phyloP scores from a whole-genome alignment of 192 early-diverging fungal species.

The Polychytrium aggregatum region DNA sequence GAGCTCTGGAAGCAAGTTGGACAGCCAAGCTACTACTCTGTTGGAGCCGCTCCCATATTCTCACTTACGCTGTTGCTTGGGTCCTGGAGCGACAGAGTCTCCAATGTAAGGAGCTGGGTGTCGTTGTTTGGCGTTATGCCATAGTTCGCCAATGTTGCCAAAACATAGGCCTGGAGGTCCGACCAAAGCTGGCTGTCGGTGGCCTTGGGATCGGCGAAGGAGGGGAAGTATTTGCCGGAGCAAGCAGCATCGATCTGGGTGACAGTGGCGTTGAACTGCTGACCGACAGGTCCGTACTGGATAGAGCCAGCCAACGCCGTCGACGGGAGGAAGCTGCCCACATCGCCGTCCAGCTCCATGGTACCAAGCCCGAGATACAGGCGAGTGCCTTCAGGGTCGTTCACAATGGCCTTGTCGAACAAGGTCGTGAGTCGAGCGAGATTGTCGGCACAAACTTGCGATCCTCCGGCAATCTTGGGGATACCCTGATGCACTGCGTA shows the following conservation, averaged over 20 bases:
- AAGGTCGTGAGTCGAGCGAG: constrained; percentile 25
- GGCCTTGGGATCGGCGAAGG: no score
- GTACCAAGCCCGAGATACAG: not conserved
- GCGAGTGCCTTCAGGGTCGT: not conserved
- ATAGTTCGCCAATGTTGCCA: no score
- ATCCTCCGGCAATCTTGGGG: constrained; percentile 7
- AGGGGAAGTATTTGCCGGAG: no score
- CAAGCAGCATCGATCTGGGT: not conserved
- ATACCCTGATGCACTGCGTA: constrained; percentile 7
- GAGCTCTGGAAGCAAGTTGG: not conserved
- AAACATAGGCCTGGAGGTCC: no score
- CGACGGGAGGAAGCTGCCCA: not conserved
- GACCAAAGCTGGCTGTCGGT: no score
- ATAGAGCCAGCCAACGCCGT: not conserved
- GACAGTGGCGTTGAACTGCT: not conserved
- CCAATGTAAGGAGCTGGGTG: no score
- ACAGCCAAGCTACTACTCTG: not conserved
- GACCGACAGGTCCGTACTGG: constrained; percentile 11
- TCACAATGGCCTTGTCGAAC: constrained; percentile 10
- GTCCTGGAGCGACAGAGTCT: no score
- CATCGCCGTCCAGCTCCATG: constrained; percentile 2
- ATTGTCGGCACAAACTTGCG: constrained; percentile 17
- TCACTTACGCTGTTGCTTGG: no score
- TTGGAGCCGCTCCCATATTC: no score
- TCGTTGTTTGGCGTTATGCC: no score